phyloP scores from a whole-genome alignment of 805 yeast genomes.

The Sugiyamaella smithiae region DNA sequence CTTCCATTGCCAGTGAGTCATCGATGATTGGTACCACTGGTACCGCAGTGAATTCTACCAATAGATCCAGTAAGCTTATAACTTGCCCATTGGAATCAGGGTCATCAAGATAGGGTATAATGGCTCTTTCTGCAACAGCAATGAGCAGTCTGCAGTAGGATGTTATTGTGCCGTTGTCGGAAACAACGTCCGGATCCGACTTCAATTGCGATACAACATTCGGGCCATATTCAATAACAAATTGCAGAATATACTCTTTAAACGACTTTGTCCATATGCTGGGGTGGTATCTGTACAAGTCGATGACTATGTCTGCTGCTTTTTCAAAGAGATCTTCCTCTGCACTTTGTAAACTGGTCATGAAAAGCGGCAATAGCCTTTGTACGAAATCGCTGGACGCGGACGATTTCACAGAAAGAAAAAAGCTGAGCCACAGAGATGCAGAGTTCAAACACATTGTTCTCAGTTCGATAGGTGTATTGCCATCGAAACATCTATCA shows the following conservation, averaged over 20 bases:
- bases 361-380: slow-evolving; percentile 4
- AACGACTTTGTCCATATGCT: slow-evolving; percentile 19
- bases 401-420: not conserved
- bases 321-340: slow-evolving; percentile 18
- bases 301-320: slow-evolving; percentile 18
- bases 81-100: slow-evolving; percentile 1
- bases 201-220: not conserved
- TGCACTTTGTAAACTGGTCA: slow-evolving; percentile 13
- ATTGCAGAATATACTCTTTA: slow-evolving; percentile 11
- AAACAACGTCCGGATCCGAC: not conserved
- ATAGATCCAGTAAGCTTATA: slow-evolving; percentile 6
- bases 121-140: slow-evolving; percentile 9
- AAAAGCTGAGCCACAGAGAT: slow-evolving; percentile 13
- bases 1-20: slow-evolving; percentile 29
- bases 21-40: slow-evolving; percentile 26
- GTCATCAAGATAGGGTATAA: slow-evolving; percentile 6
- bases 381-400: not conserved
- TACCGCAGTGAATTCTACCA: slow-evolving; percentile 19
- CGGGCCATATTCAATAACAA: slow-evolving; percentile 6
- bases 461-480: not conserved
- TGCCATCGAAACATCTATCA: not conserved
- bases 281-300: slow-evolving; percentile 14
- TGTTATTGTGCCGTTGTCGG: slow-evolving; percentile 1
- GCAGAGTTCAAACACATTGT: not conserved
- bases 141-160: slow-evolving; percentile 15